Evolutionary conservation across 2,329 filamentous ascomycete species (phyloP).

Genomic region (Coleophoma eucalyptorum): DNA sequence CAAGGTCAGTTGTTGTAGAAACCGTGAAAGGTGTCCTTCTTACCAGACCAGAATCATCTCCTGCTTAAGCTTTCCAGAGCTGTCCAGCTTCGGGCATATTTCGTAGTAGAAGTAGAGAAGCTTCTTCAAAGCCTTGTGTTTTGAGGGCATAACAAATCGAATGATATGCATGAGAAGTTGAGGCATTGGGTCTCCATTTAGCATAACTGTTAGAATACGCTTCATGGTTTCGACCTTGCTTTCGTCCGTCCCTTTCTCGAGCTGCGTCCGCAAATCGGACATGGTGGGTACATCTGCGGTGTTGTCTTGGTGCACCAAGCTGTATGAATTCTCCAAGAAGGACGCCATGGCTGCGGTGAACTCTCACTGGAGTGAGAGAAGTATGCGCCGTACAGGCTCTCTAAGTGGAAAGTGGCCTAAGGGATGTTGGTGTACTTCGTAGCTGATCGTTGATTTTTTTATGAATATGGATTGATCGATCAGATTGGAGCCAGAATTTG

Average conservation of each 20-base stretch:
- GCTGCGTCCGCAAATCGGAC: slow-evolving; percentile 86
- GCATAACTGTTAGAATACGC: slow-evolving; percentile 93
- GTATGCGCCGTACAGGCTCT: slow-evolving; percentile 16
- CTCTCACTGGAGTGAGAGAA: slow-evolving; percentile 8
- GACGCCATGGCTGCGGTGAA: slow-evolving; percentile 70
- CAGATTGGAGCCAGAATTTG: neutral
- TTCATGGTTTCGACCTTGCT: slow-evolving; percentile 95
- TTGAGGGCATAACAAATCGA: slow-evolving; percentile 98
- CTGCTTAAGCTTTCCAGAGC: slow-evolving; percentile 92
- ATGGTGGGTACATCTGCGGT: slow-evolving; percentile 84
- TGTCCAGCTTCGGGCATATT: slow-evolving; percentile 94
- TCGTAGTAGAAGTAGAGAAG: slow-evolving; percentile 99
- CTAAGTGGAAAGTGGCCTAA: slow-evolving; percentile 5
- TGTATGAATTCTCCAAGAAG: slow-evolving; percentile 94
- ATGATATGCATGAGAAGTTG: slow-evolving; percentile 99
- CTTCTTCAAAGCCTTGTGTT: slow-evolving; percentile 95
- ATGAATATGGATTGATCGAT: slow-evolving; percentile 9
- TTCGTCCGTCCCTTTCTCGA: slow-evolving; percentile 93
- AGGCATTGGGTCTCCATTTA: slow-evolving; percentile 95
- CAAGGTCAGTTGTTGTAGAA: neutral
- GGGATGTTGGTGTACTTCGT: slow-evolving; percentile 9
- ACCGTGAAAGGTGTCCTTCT: slow-evolving; percentile 16
- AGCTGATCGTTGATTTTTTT: slow-evolving; percentile 3
- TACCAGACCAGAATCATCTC: slow-evolving; percentile 99
- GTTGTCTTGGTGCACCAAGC: slow-evolving; percentile 97